These are phyloP conservation scores for Ensete glaucum DNA, from an alignment of 176 grass and related monocot species.

Conservation along the genomic window DNA sequence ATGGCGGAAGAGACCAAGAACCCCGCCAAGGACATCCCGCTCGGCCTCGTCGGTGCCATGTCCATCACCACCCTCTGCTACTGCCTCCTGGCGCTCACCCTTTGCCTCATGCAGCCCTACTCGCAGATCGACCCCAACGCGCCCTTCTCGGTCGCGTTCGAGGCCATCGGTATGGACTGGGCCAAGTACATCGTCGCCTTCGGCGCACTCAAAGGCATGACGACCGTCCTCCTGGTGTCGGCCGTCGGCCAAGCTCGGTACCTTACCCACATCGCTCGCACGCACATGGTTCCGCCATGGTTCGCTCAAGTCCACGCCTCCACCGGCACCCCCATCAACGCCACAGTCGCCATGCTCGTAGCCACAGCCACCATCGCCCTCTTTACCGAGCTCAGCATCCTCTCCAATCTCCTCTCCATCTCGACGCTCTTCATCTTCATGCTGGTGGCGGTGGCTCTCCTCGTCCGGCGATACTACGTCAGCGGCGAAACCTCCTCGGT, in stretches of 20 bases:
- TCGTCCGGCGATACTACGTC: neutral
- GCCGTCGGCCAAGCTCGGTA: conserved; percentile 1
- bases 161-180: neutral
- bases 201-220: conserved; percentile 1
- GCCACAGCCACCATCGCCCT: neutral
- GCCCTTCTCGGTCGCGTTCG: conserved; percentile 1
- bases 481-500: neutral
- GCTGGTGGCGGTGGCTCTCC: neutral
- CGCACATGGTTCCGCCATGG: neutral
- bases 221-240: neutral
- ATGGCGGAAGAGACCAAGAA: neutral
- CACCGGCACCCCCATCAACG: neutral
- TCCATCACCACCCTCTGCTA: neutral
- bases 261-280: neutral
- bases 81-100: neutral
- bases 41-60: neutral
- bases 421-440: neutral
- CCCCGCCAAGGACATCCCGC: neutral
- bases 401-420: neutral
- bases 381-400: neutral
- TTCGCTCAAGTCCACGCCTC: neutral
- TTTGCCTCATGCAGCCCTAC: neutral
- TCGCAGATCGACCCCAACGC: neutral
- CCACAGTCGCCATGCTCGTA: neutral
- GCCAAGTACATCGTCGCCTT: conserved; percentile 6